A percentile compares a stretch with the other conserved stretches of the same genome.
These are phyloP conservation scores for Platismatia glauca DNA, from an alignment of 495 filamentous ascomycete species.

Conservation along the genomic window DNA sequence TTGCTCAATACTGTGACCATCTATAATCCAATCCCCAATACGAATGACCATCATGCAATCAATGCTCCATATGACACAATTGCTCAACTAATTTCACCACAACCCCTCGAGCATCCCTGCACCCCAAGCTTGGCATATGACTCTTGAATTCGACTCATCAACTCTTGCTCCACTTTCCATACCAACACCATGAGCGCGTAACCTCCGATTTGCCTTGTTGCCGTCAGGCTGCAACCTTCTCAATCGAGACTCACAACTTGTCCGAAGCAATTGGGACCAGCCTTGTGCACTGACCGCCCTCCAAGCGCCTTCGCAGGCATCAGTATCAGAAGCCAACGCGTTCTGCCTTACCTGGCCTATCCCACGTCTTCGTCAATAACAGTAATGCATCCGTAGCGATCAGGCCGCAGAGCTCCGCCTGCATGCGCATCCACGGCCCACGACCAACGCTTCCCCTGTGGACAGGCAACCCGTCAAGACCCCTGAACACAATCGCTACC, in stretches of 20 bases:
- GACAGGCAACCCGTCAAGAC: not conserved
- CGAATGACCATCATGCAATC: not conserved
- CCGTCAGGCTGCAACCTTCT: not conserved
- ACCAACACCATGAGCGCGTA: constrained; percentile 4
- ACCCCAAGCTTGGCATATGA: constrained; percentile 12
- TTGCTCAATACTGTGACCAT: constrained; percentile 5
- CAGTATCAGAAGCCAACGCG: constrained; percentile 1
- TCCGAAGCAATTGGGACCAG: constrained; percentile 8
- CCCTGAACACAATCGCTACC: constrained; percentile 8
- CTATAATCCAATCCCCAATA: not conserved
- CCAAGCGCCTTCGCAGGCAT: constrained; percentile 16
- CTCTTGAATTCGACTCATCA: constrained; percentile 12
- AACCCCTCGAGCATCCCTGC: constrained; percentile 3
- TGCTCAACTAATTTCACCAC: constrained; percentile 18
- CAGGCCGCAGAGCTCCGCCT: not conserved
- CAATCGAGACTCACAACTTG: not conserved
- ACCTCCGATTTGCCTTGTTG: not conserved
- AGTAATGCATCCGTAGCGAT: constrained; percentile 13
- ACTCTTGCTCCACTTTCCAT: constrained; percentile 4
- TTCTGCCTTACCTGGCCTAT: constrained; percentile 3
- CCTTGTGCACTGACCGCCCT: constrained; percentile 17
- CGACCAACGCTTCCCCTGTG: not conserved
- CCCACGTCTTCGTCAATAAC: not conserved
- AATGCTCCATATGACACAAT: not conserved
- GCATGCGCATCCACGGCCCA: constrained; percentile 4